Percentiles rank a stretch among this genome's conserved stretches.
Evolutionary conservation across 768 basidiomycete species (phyloP).

Genomic region (Pholiota conissans): DNA sequence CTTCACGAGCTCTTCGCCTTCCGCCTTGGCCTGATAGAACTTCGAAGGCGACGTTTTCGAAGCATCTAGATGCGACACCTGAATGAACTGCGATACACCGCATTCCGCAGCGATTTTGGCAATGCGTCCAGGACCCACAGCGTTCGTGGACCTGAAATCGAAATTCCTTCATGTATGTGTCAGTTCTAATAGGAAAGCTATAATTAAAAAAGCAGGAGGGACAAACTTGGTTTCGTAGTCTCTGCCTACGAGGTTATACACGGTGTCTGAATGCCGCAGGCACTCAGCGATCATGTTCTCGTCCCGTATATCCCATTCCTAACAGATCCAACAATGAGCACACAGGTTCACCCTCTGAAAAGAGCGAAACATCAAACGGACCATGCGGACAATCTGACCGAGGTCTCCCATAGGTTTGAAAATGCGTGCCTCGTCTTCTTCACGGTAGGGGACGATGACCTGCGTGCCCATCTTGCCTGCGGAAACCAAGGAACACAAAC

Average conservation of each 20-base stretch:
- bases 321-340: not conserved
- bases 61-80: conserved; percentile 95
- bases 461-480: conserved; percentile 89
- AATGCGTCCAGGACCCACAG: conserved; percentile 80
- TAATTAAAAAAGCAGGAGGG: conserved; percentile 3
- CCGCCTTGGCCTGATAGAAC: conserved; percentile 88
- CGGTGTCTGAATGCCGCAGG: conserved; percentile 90
- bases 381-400: conserved; percentile 95
- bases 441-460: conserved; percentile 92
- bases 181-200: conserved; percentile 1
- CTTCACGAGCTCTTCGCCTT: conserved; percentile 86
- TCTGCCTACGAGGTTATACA: conserved; percentile 93
- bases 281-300: conserved; percentile 93
- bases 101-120: conserved; percentile 76
- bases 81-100: conserved; percentile 85
- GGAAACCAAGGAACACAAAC: not conserved
- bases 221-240: conserved; percentile 94
- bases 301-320: conserved; percentile 97
- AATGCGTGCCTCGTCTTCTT: conserved; percentile 89
- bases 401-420: conserved; percentile 95
- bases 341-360: not conserved
- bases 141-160: conserved; percentile 77
- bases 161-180: conserved; percentile 73
- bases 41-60: conserved; percentile 71
- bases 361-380: conserved; percentile 32